Evolutionary conservation across 768 basidiomycete species (phyloP), one percentile per base, ranked within the genome.

Genomic region (Multifurca ochricompacta): DNA sequence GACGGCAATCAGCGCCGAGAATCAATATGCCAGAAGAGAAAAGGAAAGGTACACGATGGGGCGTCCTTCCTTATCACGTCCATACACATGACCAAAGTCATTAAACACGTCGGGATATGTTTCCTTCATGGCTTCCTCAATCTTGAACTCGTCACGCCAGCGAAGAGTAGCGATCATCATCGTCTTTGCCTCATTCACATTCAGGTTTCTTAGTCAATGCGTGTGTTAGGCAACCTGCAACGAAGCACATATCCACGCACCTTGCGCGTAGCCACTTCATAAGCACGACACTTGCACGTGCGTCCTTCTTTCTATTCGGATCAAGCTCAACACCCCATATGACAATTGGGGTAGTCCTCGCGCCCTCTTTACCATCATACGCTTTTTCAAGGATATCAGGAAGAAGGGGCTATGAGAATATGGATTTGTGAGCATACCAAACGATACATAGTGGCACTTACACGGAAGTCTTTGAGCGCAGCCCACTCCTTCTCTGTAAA

Each of bases 231-330:
- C 19, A 51, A 53, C 39, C 36, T 7, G 16, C 30, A 10, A 30
- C 3, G 6, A 1, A 2, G 18, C 1, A 14, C 4, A 40, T 6
- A 23, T 36, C 3, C 3, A 41, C 67, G 32, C 61, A 82, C 85
- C 85, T 78, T 4, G 89, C 89, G 53, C 85, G 77, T 28, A 89
- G 70, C 72, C 91, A 91, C 65, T 91, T 90, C 78, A 90, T 80
- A 34, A 91, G 73, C 8, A 91, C 63, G 30, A 91, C 86, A 62
- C 85, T 88, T 54, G 80, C 78, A 7, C 78, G 77, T 1, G 87
- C 81, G 65, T 87, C 77, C 43, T 62, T 63, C 44, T 64, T 67
- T 11, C 79, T 77, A 51, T 72, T 70, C 2, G 89, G 84, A 66
- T 86, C 77, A 25, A 91, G 76, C 1, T 65, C 68, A 18, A 91